These are phyloP conservation scores for Dactylella cylindrospora DNA, from an alignment of 2,329 filamentous ascomycete species.

Conservation along the genomic window DNA sequence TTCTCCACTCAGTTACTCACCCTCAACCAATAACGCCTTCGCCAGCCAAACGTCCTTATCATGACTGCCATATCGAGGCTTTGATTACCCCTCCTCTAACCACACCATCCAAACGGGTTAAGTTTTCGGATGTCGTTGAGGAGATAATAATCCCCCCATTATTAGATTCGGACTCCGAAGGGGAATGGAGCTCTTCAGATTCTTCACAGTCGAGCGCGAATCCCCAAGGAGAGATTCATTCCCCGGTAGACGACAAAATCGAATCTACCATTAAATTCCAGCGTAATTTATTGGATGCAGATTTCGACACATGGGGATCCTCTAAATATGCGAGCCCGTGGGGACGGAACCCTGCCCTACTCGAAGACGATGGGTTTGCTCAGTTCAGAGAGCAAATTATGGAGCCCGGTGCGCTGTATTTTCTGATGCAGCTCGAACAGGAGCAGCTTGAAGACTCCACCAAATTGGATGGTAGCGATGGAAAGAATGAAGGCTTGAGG, in stretches of 20 bases:
- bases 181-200: too few relatives aligned
- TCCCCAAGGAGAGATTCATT: too few relatives aligned
- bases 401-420: conserved; percentile 31
- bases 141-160: conserved; percentile 31
- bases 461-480: not conserved
- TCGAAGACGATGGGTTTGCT: conserved; percentile 7
- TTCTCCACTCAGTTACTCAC: not conserved
- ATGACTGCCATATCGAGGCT: conserved; percentile 7
- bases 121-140: conserved; percentile 13
- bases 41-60: not conserved
- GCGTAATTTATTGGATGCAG: too few relatives aligned
- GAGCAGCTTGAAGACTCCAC: conserved; percentile 40
- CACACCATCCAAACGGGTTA: conserved; percentile 10
- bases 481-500: conserved; percentile 5
- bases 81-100: conserved; percentile 24
- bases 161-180: too few relatives aligned
- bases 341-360: too few relatives aligned
- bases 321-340: too few relatives aligned
- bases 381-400: conserved; percentile 21
- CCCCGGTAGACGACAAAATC: conserved; percentile 16
- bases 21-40: conserved; percentile 9
- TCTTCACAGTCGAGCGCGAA: too few relatives aligned
- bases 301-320: too few relatives aligned
- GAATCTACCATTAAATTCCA: too few relatives aligned
- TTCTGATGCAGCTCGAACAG: conserved; percentile 29